phyloP scores from a whole-genome alignment of 305 asterid species.

The Fraxinus floribunda region DNA sequence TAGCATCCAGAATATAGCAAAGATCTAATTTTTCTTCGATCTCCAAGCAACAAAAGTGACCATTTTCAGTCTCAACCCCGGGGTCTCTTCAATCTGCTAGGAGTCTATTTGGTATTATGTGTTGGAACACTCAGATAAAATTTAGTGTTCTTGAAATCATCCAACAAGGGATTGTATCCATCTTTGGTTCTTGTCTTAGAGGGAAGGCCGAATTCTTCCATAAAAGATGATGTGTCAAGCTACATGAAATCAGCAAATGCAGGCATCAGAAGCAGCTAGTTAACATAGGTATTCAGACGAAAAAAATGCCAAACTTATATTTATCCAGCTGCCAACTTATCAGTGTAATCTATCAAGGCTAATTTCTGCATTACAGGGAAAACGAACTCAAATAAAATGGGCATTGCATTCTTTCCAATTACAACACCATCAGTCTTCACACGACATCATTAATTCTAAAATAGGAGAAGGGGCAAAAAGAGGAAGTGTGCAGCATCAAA shows the following conservation, averaged over 20 bases:
- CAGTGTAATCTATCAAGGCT: background rate
- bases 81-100: conserved; percentile 1
- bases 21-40: background rate
- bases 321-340: background rate
- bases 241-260: conserved; percentile 19
- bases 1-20: background rate
- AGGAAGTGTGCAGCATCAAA: background rate
- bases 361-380: background rate
- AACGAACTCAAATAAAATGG: background rate
- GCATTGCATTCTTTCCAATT: background rate
- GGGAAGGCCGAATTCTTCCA: conserved; percentile 97
- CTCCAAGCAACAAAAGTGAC: background rate
- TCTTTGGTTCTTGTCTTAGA: conserved; percentile 86
- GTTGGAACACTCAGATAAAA: conserved; percentile 93
- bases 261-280: conserved; percentile 2
- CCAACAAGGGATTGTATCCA: conserved; percentile 96
- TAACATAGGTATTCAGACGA: conserved; percentile 15
- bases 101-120: conserved; percentile 65
- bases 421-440: background rate
- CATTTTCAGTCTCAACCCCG: conserved; percentile 4
- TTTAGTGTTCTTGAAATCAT: conserved; percentile 95
- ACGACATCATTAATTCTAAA: background rate
- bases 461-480: background rate
- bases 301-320: background rate
- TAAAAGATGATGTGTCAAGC: conserved; percentile 90